phyloP scores from a whole-genome alignment of 2,329 filamentous ascomycete genomes.

The Clarireedia homoeocarpa region DNA sequence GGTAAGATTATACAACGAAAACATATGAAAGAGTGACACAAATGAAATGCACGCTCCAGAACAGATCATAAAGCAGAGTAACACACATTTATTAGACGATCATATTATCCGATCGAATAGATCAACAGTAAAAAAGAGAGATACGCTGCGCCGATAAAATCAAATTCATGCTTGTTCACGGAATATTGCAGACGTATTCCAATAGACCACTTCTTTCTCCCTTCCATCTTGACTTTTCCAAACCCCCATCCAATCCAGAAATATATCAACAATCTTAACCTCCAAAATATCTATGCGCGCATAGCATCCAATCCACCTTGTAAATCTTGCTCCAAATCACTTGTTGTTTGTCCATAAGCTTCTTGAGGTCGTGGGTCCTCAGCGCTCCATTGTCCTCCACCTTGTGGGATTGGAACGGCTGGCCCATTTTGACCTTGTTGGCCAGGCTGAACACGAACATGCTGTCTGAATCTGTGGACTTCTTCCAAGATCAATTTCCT shows the following conservation, averaged over 20 bases:
- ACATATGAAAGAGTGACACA: background rate
- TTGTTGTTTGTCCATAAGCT: slow-evolving; percentile 24
- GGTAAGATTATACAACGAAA: background rate
- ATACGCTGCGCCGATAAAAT: background rate
- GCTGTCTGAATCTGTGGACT: slow-evolving; percentile 72
- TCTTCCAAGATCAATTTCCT: slow-evolving; percentile 96
- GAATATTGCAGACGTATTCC: background rate
- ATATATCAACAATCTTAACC: background rate
- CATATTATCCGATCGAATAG: background rate
- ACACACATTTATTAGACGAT: background rate
- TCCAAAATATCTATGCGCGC: slow-evolving; percentile 17
- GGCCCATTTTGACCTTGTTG: slow-evolving; percentile 24
- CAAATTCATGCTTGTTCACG: background rate
- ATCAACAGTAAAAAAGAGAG: background rate
- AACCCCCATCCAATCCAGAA: background rate
- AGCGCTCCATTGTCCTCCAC: slow-evolving; percentile 25
- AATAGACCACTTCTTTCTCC: background rate
- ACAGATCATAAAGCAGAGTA: background rate
- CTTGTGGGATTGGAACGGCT: slow-evolving; percentile 28
- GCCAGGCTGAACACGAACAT: slow-evolving; percentile 29
- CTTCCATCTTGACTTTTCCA: background rate
- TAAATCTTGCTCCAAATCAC: slow-evolving; percentile 31
- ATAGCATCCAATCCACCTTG: slow-evolving; percentile 30
- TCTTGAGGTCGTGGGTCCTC: slow-evolving; percentile 32
- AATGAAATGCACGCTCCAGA: background rate